Evolutionary conservation across 179 eudicot species (phyloP), one percentile per base, ranked within the genome.

Genomic region (Vitellaria paradoxa): DNA sequence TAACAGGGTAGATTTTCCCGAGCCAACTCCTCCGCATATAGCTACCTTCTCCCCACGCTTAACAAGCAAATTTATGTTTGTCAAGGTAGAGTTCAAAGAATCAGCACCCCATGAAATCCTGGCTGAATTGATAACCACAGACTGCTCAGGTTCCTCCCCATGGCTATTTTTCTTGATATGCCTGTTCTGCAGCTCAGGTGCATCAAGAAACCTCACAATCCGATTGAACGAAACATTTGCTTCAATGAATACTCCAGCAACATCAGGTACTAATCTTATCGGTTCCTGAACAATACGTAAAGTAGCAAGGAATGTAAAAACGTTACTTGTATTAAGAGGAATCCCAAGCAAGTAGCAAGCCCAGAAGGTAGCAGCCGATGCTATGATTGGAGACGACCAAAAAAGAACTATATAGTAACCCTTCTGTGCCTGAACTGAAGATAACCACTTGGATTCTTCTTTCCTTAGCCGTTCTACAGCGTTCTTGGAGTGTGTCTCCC

Each of bases 1-100:
- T 63, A 91, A 42, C 52, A 91, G 82, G 45, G 89, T 91, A 3
- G 95, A 89, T 73, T 91, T 89, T 3, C 95, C 95, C 0, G 95
- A 85, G 26, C 95, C 95, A 74, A 91, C 93, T 77, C 86, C 91
- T 63, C 95, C 95, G 75, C 92, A 91, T 37, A 91, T 77, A 45
- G 92, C 95, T 8, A 91, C 68, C 72, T 87, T 89, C 56, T 86
- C 84, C 50, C 96, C 93, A 13, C 68, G 82, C 75, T 68, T 73
- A 70, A 88, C 88, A 17, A 47, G 81, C 42, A 91, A 72, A 69
- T 80, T 84, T 21, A 89, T 85, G 72, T 83, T 75, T 64, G 77
- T 70, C 13, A 89, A 76, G 9, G 90, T 85, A 3, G 90, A 82
- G 59, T 85, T 89, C 55, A 81, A 77, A 17, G 81, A 56, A 68